Conservation (phyloP, 129 eudicot genomes). For the Tagetes patula region DNA sequence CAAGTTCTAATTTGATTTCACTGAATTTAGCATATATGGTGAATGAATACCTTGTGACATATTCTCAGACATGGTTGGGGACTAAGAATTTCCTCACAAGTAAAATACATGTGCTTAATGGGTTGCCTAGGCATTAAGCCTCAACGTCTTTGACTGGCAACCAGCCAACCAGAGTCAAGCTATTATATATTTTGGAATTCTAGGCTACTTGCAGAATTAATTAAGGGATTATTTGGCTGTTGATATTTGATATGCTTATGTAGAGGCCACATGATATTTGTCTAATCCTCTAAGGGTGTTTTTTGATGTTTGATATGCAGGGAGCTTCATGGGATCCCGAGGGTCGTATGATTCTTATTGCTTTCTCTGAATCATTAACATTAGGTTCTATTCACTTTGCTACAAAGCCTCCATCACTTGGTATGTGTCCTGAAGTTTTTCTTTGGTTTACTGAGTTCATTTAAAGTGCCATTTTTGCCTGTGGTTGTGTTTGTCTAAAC, state of each 20-base stretch:
- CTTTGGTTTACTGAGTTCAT: neutral
- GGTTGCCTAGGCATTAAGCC: too few species aligned
- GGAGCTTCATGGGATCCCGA: conserved; percentile 99
- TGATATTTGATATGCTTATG: conserved; percentile 12
- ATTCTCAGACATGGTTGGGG: neutral
- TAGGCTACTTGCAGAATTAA: neutral
- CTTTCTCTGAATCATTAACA: conserved; percentile 83
- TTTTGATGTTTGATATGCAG: conserved; percentile 41
- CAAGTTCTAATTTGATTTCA: neutral
- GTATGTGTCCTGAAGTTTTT: conserved; percentile 37
- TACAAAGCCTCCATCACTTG: conserved; percentile 96
- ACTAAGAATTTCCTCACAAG: neutral
- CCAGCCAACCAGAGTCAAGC: too few species aligned
- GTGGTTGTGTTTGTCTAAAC: conserved; percentile 18
- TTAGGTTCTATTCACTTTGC: conserved; percentile 93
- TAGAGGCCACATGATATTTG: conserved; percentile 11
- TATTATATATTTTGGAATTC: neutral
- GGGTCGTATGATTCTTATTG: conserved; percentile 83
- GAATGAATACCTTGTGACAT: neutral
- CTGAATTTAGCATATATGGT: neutral
- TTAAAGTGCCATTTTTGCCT: conserved; percentile 3
- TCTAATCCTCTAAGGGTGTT: conserved; percentile 25
- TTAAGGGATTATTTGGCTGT: conserved; percentile 10
- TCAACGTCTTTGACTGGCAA: too few species aligned
- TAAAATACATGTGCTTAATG: neutral